A percentile compares a stretch with the other conserved stretches of the same genome.
These are phyloP conservation scores for Saccharomycopsis sp. DNA, from an alignment of 805 yeast genomes.

Conservation along the genomic window DNA sequence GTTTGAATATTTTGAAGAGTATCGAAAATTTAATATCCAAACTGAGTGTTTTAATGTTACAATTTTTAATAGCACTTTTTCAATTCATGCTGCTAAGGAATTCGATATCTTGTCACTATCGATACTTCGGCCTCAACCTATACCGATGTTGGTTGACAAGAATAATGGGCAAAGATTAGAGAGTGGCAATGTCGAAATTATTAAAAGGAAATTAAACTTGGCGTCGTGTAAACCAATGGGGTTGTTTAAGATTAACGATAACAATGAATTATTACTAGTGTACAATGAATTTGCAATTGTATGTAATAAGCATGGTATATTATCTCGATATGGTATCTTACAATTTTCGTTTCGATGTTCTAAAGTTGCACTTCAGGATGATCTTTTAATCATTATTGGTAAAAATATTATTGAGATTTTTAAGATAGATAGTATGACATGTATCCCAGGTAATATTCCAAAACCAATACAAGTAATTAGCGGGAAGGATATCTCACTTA, in stretches of 20 bases:
- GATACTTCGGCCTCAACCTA: conserved; percentile 44
- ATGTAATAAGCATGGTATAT: conserved; percentile 50
- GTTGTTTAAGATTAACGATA: conserved; percentile 52
- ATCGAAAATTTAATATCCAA: conserved; percentile 42
- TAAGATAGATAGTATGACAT: conserved; percentile 41
- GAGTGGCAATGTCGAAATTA: conserved; percentile 31
- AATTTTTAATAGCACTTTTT: conserved; percentile 57
- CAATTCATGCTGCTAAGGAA: conserved; percentile 61
- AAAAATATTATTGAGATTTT: conserved; percentile 68
- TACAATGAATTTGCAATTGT: conserved; percentile 68
- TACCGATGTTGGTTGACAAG: conserved; percentile 43
- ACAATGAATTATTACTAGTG: conserved; percentile 50
- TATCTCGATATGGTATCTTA: conserved; percentile 36
- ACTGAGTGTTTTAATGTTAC: conserved; percentile 56
- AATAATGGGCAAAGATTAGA: conserved; percentile 19
- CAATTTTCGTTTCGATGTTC: conserved; percentile 37
- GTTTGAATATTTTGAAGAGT: conserved; percentile 37
- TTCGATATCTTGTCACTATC: conserved; percentile 59
- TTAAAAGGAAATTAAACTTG: conserved; percentile 34
- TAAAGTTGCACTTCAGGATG: conserved; percentile 36
- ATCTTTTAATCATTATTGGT: conserved; percentile 47
- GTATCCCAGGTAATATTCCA: conserved; percentile 28
- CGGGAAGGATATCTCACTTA: conserved; percentile 54
- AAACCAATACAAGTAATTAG: conserved; percentile 61
- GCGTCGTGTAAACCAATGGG: conserved; percentile 45